phyloP scores from a whole-genome alignment of 495 filamentous ascomycete genomes.

The Evansstolkia leycettana region DNA sequence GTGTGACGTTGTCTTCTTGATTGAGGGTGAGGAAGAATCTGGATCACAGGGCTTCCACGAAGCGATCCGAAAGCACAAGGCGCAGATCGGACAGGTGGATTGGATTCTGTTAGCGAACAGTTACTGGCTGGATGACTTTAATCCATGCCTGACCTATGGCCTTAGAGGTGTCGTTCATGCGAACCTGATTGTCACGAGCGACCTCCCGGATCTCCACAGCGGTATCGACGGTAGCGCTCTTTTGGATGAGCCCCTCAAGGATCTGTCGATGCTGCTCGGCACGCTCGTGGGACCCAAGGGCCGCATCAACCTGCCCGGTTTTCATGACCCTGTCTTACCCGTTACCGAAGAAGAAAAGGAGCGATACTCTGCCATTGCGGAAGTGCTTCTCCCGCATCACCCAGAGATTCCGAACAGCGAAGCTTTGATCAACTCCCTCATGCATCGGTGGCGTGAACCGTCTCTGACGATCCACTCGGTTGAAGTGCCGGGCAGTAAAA shows the following conservation, averaged over 20 bases:
- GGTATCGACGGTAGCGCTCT: slow-evolving; percentile 87
- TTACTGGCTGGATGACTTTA: slow-evolving; percentile 95
- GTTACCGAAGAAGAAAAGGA: slow-evolving; percentile 66
- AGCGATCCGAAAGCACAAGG: slow-evolving; percentile 63
- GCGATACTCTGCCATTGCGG: slow-evolving; percentile 74
- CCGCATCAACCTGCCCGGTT: slow-evolving; percentile 53
- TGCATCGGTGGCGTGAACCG: slow-evolving; percentile 92
- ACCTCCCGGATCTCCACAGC: slow-evolving; percentile 82
- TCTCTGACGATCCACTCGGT: slow-evolving; percentile 88
- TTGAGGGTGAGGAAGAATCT: slow-evolving; percentile 95
- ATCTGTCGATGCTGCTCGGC: slow-evolving; percentile 68
- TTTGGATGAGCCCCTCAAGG: slow-evolving; percentile 81
- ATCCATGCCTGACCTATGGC: slow-evolving; percentile 91
- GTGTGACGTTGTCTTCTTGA: slow-evolving; percentile 82
- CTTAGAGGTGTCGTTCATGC: slow-evolving; percentile 91
- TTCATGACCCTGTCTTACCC: slow-evolving; percentile 72
- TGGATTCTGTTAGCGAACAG: slow-evolving; percentile 93
- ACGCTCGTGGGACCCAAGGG: slow-evolving; percentile 58
- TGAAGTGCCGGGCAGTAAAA: slow-evolving; percentile 49
- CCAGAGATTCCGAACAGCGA: slow-evolving; percentile 55
- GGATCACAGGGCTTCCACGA: slow-evolving; percentile 82
- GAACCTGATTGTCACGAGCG: slow-evolving; percentile 73
- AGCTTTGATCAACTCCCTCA: slow-evolving; percentile 61
- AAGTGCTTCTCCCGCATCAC: slow-evolving; percentile 58
- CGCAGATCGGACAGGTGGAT: slow-evolving; percentile 78